A percentile compares a stretch with the other conserved stretches of the same genome.
Conservation (phyloP, 1,139 yeast genomes). For the Yamadazyma oceani region DNA sequence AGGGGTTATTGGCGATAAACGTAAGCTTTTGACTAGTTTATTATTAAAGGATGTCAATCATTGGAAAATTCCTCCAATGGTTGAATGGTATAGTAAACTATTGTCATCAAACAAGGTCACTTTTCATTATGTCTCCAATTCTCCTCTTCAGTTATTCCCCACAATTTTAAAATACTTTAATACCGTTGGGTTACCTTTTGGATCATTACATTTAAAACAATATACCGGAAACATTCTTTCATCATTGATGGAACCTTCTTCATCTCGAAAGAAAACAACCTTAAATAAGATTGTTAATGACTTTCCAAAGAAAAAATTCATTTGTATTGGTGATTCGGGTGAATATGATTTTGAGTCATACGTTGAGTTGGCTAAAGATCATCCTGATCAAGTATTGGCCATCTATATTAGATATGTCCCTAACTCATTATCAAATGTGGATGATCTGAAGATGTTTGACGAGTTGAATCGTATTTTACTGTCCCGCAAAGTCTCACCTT, state of each 20-base stretch:
- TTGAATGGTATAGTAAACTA: conserved; percentile 60
- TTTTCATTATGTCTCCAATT: conserved; percentile 90
- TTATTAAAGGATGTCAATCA: conserved; percentile 62
- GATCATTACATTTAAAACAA: conserved; percentile 83
- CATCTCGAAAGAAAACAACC: conserved; percentile 71
- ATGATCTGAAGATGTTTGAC: conserved; percentile 40
- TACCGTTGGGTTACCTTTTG: conserved; percentile 60
- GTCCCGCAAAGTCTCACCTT: conserved; percentile 3
- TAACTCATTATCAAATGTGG: conserved; percentile 58
- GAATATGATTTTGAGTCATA: conserved; percentile 95
- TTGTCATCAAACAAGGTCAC: conserved; percentile 46
- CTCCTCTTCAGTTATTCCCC: conserved; percentile 87
- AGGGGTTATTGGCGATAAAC: conserved; percentile 85
- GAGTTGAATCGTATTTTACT: conserved; percentile 27
- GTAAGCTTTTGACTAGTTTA: conserved; percentile 76
- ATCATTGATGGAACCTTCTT: conserved; percentile 83
- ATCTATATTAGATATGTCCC: conserved; percentile 83
- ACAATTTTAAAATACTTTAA: conserved; percentile 61
- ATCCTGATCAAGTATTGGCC: conserved; percentile 65
- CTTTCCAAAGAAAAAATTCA: conserved; percentile 74
- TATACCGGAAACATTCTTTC: conserved; percentile 79
- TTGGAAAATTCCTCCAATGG: conserved; percentile 73
- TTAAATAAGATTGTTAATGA: conserved; percentile 66
- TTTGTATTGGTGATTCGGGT: conserved; percentile 93
- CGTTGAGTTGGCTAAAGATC: conserved; percentile 59